Conservation (phyloP, 2,329 filamentous ascomycete genomes). For the Arthrobotrys megalospora region DNA sequence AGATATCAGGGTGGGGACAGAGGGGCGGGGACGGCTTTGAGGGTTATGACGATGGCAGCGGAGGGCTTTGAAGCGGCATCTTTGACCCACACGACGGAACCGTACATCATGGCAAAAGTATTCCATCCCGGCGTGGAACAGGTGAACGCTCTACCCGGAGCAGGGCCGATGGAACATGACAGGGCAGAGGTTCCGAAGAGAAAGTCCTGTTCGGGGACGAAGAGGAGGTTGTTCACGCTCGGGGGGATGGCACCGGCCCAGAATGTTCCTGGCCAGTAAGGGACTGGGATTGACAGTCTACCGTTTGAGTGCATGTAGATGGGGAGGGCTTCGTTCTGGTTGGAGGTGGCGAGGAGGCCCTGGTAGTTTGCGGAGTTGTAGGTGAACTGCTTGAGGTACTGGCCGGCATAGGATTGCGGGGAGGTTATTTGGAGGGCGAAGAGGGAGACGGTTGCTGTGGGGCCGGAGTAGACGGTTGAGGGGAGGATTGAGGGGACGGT, state of each 20-base stretch:
- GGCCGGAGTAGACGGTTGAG: slow-evolving; percentile 18
- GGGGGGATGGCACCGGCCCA: slow-evolving; percentile 5
- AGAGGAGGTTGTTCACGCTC: slow-evolving; percentile 7
- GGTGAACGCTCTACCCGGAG: background rate
- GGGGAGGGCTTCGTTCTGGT: background rate
- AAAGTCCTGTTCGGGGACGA: slow-evolving; percentile 21
- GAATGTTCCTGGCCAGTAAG: slow-evolving; percentile 15
- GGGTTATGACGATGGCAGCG: background rate
- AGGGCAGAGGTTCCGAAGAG: background rate
- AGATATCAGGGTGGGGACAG: background rate
- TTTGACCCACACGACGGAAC: background rate
- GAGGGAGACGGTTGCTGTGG: slow-evolving; percentile 15
- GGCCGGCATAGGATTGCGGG: slow-evolving; percentile 16
- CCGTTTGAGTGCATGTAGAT: slow-evolving; percentile 28
- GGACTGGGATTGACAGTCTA: background rate
- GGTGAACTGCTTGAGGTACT: slow-evolving; percentile 9
- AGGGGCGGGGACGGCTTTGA: slow-evolving; percentile 21
- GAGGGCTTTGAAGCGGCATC: background rate
- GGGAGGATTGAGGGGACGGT: background rate
- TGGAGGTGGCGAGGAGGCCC: background rate
- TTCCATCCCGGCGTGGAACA: slow-evolving; percentile 17
- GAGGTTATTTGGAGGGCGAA: slow-evolving; percentile 37
- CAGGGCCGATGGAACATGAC: background rate
- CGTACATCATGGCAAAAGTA: slow-evolving; percentile 23
- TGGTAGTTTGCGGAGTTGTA: slow-evolving; percentile 2